Base-by-base conservation (phyloP, 768 basidiomycete species). In the Rhodotorula sphaerocarpa region DNA sequence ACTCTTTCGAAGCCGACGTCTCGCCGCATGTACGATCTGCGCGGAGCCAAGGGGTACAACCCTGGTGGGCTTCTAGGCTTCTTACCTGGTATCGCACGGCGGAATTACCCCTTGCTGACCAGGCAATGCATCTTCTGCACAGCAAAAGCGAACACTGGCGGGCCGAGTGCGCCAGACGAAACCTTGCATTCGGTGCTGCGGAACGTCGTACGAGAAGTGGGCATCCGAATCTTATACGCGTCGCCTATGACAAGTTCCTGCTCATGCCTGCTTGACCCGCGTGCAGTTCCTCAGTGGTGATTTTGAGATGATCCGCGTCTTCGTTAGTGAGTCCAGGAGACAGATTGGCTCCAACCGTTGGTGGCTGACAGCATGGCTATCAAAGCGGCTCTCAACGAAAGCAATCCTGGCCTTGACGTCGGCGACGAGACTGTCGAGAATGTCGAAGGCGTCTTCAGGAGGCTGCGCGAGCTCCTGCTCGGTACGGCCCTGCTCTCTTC, bases 381-480 rank as follows among this genome's bases (percentile, higher is more conserved):
- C 25, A 14, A 70, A 88, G 87, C 81, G 67, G 83, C 87, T 9
- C 79, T 89, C 58, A 86, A 86, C 71, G 85, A 88, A 61, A 80
- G 88, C 67, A 89, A 87, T 69, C 86, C 87, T 5, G 82, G 85
- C 3, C 79, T 91, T 28, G 82, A 81, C 51, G 78, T 90, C 36
- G 83, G 85, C 25, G 85, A 90, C 51, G 88, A 89, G 2, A 83
- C 85, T 28, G 86, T 90, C 67, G 80, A 88, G 60, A 81, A 83
- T 23, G 80, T 91, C n/a, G 80, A 90, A 20, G 75, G 80, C 16
- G 82, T 84, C 15, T 80, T 91, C 42, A 80, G 84, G 70, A 76
- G 81, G 31, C 81, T 90, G 43, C 83, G 89, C 18, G 84, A 85
- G 72, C 82, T 86, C 46, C 80, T 87, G 50, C 79, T 90, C 46